Percentiles rank a stretch among this genome's conserved stretches.
Conservation (phyloP, 1,284 basidiomycete species). For the Ganoderma meredithae region DNA sequence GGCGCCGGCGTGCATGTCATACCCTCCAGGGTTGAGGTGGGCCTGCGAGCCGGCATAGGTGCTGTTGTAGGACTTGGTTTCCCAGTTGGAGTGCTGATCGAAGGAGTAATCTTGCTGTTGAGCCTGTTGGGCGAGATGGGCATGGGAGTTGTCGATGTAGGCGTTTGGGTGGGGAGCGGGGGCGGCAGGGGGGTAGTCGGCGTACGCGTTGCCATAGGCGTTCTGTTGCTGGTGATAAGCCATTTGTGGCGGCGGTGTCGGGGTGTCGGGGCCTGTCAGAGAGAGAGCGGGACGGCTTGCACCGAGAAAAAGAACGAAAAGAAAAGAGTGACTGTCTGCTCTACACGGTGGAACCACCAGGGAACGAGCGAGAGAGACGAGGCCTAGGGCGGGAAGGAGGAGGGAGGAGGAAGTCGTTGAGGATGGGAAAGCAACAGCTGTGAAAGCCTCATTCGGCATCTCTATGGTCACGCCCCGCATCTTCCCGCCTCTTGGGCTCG, state of each 20-base stretch:
- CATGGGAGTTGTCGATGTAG: slow-evolving; percentile 42
- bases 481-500: too few relatives aligned
- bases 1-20: slow-evolving; percentile 63
- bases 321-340: slow-evolving; percentile 33
- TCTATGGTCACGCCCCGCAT: not conserved
- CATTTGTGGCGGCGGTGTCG: slow-evolving; percentile 46
- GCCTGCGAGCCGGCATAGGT: slow-evolving; percentile 72
- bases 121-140: slow-evolving; percentile 33
- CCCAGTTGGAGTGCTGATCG: slow-evolving; percentile 62
- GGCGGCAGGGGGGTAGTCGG: slow-evolving; percentile 45
- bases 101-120: slow-evolving; percentile 37
- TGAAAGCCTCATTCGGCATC: slow-evolving; percentile 15
- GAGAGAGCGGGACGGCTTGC: slow-evolving; percentile 11
- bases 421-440: slow-evolving; percentile 15
- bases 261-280: slow-evolving; percentile 10
- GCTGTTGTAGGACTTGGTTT: slow-evolving; percentile 71
- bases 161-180: slow-evolving; percentile 5
- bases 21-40: slow-evolving; percentile 62
- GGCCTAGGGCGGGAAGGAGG: slow-evolving; percentile 23
- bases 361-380: slow-evolving; percentile 32
- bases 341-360: slow-evolving; percentile 33
- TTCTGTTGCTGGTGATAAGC: slow-evolving; percentile 62
- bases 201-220: slow-evolving; percentile 45
- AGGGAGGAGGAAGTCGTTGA: slow-evolving; percentile 18
- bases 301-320: slow-evolving; percentile 25